These are phyloP conservation scores for Metroxylon sagu DNA, from an alignment of 176 grass and related monocot genomes.

Conservation along the genomic window DNA sequence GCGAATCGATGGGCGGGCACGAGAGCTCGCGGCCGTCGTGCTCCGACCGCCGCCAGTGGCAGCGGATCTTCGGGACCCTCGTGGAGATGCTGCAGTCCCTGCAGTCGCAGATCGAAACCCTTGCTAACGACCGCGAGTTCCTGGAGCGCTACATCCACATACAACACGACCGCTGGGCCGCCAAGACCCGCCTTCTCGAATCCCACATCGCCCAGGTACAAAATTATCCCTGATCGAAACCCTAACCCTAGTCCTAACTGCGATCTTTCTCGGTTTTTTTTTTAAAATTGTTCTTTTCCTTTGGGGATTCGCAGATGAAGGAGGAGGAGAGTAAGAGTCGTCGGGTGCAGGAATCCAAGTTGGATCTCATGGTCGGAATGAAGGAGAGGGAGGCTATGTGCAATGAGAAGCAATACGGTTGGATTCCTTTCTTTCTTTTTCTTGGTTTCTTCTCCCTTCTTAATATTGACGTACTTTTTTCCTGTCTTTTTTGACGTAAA, in stretches of 20 bases:
- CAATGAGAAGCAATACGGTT: constrained; percentile 11
- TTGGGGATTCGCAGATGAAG: constrained; percentile 15
- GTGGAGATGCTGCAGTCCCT: constrained; percentile 24
- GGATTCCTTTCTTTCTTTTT: not conserved
- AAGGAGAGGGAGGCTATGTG: constrained; percentile 7
- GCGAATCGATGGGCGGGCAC: constrained; percentile 21
- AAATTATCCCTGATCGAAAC: not conserved
- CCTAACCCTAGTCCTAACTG: not conserved
- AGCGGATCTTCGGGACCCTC: constrained; percentile 20
- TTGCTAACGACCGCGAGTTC: constrained; percentile 19
- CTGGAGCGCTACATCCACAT: constrained; percentile 28
- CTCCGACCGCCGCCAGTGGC: constrained; percentile 19
- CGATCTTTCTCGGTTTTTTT: not conserved
- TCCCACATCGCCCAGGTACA: constrained; percentile 16
- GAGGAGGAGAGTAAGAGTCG: constrained; percentile 4
- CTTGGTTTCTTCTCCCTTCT: not conserved
- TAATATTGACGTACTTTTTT: no score
- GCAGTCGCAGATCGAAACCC: constrained; percentile 19
- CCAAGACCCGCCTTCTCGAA: constrained; percentile 11
- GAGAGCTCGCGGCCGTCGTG: not conserved
- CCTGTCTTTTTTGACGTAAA: no score
- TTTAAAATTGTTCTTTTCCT: not conserved
- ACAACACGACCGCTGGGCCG: constrained; percentile 12
- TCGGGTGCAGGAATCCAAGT: constrained; percentile 2
- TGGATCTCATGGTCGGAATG: constrained; percentile 8